Percentiles rank a stretch among this genome's conserved stretches.
Evolutionary conservation across 1,139 yeast genomes (phyloP).

Genomic region (Nakaseomyces sp.): DNA sequence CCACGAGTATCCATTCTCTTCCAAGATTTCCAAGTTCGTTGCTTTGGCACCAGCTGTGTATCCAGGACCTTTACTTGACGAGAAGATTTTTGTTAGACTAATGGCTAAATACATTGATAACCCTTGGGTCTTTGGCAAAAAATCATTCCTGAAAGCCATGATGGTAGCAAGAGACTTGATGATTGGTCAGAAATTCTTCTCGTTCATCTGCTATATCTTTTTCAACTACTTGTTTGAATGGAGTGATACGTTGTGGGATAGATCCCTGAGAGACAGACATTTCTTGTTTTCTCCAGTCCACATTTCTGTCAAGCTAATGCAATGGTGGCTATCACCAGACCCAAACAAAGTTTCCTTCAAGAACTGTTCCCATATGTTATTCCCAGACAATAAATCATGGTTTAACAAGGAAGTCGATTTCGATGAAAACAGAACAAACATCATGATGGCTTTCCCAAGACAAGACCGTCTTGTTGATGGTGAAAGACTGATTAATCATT

Average conservation of each 20-base stretch:
- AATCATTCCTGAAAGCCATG: conserved; percentile 53
- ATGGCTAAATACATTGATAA: conserved; percentile 33
- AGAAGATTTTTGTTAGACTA: conserved; percentile 42
- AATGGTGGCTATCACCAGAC: conserved; percentile 65
- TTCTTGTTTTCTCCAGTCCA: conserved; percentile 81
- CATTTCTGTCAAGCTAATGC: conserved; percentile 72
- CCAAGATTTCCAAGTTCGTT: conserved; percentile 56
- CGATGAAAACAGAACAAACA: conserved; percentile 21
- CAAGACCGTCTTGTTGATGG: conserved; percentile 55
- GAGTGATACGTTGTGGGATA: conserved; percentile 75
- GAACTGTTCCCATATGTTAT: conserved; percentile 22
- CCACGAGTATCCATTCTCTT: conserved; percentile 19
- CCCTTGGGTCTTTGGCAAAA: conserved; percentile 48
- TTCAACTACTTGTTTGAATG: conserved; percentile 80
- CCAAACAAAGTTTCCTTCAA: conserved; percentile 22
- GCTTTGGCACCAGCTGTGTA: conserved; percentile 87
- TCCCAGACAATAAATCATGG: conserved; percentile 30
- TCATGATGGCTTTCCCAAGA: conserved; percentile 46
- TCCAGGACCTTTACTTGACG: conserved; percentile 65
- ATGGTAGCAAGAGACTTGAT: conserved; percentile 41
- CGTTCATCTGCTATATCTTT: conserved; percentile 62
- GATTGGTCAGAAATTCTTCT: conserved; percentile 44
- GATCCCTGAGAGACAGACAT: conserved; percentile 55
- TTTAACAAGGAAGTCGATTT: conserved; percentile 12
- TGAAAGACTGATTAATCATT: conserved; percentile 38